Percentiles rank a stretch among this genome's conserved stretches.
Conservation (phyloP, 805 yeast genomes). For the Grigorovia yakushimaensis region DNA sequence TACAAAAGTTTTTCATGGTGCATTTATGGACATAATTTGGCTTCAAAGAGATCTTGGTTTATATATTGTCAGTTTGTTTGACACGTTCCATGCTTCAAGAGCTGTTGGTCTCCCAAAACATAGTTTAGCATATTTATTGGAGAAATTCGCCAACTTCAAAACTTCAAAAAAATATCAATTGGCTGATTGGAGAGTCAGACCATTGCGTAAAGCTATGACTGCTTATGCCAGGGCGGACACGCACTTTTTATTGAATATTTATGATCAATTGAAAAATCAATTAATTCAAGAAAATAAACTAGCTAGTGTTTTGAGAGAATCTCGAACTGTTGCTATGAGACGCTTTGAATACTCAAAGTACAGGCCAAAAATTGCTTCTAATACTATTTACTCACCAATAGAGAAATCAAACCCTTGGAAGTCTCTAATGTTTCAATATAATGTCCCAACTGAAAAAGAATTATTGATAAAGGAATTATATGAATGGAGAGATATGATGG, state of each 20-base stretch:
- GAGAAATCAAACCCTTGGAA: slow-evolving; percentile 60
- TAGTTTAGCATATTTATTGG: slow-evolving; percentile 76
- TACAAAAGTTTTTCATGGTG: slow-evolving; percentile 90
- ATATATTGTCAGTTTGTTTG: slow-evolving; percentile 81
- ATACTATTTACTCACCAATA: slow-evolving; percentile 39
- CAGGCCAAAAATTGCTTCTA: slow-evolving; percentile 32
- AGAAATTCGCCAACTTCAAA: slow-evolving; percentile 67
- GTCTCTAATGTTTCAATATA: slow-evolving; percentile 51
- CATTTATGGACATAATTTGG: slow-evolving; percentile 95
- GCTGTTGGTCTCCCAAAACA: slow-evolving; percentile 71
- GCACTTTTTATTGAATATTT: slow-evolving; percentile 77
- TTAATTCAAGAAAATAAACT: slow-evolving; percentile 43
- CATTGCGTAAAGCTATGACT: slow-evolving; percentile 63
- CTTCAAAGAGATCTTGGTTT: slow-evolving; percentile 89
- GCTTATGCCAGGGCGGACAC: slow-evolving; percentile 93
- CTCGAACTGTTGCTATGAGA: slow-evolving; percentile 69
- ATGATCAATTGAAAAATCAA: slow-evolving; percentile 58
- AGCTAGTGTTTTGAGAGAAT: slow-evolving; percentile 58
- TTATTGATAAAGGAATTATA: slow-evolving; percentile 52
- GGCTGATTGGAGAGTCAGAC: slow-evolving; percentile 94
- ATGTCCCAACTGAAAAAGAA: slow-evolving; percentile 44
- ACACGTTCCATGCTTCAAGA: slow-evolving; percentile 83
- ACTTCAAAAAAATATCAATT: slow-evolving; percentile 92
- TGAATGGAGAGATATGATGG: slow-evolving; percentile 75
- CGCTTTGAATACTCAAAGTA: slow-evolving; percentile 73